These are phyloP conservation scores for Penicillium sumatraense DNA, from an alignment of 2,329 filamentous ascomycete species.

Conservation along the genomic window DNA sequence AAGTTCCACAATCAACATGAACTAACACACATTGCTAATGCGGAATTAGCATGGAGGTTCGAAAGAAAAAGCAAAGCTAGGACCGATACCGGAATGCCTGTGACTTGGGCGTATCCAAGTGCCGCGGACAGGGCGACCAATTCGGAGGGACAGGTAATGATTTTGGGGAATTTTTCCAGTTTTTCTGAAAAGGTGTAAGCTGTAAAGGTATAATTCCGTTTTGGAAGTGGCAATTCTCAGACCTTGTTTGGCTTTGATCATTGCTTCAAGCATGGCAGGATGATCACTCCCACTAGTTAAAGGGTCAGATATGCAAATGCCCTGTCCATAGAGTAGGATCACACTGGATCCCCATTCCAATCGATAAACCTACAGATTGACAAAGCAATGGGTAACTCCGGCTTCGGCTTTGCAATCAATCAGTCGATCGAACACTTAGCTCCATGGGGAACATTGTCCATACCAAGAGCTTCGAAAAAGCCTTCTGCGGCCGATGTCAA, in stretches of 20 bases:
- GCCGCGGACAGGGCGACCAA: slow-evolving; percentile 83
- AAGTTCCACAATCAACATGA: slow-evolving; percentile 79
- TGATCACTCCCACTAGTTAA: slow-evolving; percentile 54
- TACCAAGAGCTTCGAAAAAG: slow-evolving; percentile 27
- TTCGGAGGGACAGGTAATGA: slow-evolving; percentile 79
- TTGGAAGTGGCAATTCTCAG: neutral
- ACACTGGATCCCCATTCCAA: too few species aligned
- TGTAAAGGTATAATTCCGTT: neutral
- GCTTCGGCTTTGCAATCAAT: slow-evolving; percentile 16
- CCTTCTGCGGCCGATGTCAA: slow-evolving; percentile 21
- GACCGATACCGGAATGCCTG: slow-evolving; percentile 60
- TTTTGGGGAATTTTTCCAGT: slow-evolving; percentile 63
- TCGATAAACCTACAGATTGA: slow-evolving; percentile 42
- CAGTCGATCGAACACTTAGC: neutral
- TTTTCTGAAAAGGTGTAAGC: slow-evolving; percentile 7
- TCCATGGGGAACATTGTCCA: neutral
- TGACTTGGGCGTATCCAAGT: slow-evolving; percentile 74
- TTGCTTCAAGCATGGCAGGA: slow-evolving; percentile 75
- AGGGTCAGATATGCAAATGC: neutral
- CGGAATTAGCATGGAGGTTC: neutral
- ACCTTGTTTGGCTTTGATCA: slow-evolving; percentile 72
- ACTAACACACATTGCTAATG: slow-evolving; percentile 65
- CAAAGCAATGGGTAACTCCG: slow-evolving; percentile 50
- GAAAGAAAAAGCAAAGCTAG: neutral
- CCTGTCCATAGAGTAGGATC: neutral